Percentiles rank a stretch among this genome's conserved stretches.
These are phyloP conservation scores for Komagataea norvegica DNA, from an alignment of 1,139 yeast genomes.

Conservation along the genomic window DNA sequence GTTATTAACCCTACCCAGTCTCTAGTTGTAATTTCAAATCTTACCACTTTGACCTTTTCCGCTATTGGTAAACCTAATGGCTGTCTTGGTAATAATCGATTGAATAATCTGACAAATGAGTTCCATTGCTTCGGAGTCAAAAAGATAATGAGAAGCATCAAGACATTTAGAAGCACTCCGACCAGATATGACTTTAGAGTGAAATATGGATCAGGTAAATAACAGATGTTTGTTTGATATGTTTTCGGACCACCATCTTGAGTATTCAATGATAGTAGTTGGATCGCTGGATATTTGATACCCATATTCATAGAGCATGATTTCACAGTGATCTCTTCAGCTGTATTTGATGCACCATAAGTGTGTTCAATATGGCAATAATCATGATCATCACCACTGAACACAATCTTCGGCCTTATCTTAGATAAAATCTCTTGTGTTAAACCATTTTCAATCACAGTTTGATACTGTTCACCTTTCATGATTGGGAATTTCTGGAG, in stretches of 20 bases:
- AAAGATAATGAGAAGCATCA: conserved; percentile 15
- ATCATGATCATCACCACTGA: conserved; percentile 97
- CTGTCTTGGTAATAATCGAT: not conserved
- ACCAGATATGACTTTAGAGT: conserved; percentile 41
- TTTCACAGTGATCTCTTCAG: conserved; percentile 82
- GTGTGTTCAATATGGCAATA: conserved; percentile 76
- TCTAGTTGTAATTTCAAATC: conserved; percentile 2
- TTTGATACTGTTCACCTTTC: conserved; percentile 75
- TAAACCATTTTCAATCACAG: conserved; percentile 57
- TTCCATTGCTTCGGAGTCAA: conserved; percentile 21
- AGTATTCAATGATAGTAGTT: conserved; percentile 65
- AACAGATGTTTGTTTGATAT: conserved; percentile 55
- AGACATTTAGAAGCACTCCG: conserved; percentile 17
- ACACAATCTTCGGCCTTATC: conserved; percentile 61
- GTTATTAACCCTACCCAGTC: conserved; percentile 13
- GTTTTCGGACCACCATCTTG: conserved; percentile 30
- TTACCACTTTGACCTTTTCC: conserved; percentile 8
- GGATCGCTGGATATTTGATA: conserved; percentile 76
- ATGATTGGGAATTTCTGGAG: conserved; percentile 56
- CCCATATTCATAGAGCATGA: conserved; percentile 94
- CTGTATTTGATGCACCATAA: conserved; percentile 36
- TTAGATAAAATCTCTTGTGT: conserved; percentile 51
- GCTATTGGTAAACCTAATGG: conserved; percentile 20
- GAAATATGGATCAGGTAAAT: conserved; percentile 63
- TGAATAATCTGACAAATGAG: not conserved